Conservation (phyloP, 305 asterid genomes). For the Fraxinus paxiana region DNA sequence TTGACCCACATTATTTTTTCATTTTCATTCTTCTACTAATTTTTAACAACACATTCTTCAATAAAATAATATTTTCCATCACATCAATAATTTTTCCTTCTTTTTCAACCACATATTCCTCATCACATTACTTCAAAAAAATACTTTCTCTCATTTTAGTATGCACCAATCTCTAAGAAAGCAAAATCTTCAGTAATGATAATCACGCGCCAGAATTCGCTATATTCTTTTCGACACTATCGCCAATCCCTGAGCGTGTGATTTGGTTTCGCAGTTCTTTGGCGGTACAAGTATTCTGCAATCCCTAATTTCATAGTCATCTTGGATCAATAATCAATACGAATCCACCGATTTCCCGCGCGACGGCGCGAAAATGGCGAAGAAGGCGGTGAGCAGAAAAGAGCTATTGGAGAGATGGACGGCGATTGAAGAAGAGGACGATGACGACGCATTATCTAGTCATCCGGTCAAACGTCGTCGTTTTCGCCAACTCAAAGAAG, state of each 20-base stretch:
- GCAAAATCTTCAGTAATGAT: neutral
- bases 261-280: neutral
- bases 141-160: too few relatives aligned
- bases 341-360: neutral
- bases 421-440: slow-evolving; percentile 74
- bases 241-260: neutral
- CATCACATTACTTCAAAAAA: too few relatives aligned
- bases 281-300: slow-evolving; percentile 9
- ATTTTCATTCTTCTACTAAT: too few relatives aligned
- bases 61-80: too few relatives aligned
- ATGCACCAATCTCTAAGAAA: neutral
- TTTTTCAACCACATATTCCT: too few relatives aligned
- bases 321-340: neutral
- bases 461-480: slow-evolving; percentile 60
- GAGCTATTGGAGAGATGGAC: slow-evolving; percentile 85
- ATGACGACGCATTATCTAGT: slow-evolving; percentile 34
- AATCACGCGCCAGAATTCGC: slow-evolving; percentile 6
- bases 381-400: slow-evolving; percentile 44
- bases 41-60: too few relatives aligned
- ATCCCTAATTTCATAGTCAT: slow-evolving; percentile 9
- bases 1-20: too few relatives aligned
- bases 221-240: neutral
- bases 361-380: slow-evolving; percentile 33
- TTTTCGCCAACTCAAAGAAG: slow-evolving; percentile 74
- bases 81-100: too few relatives aligned